phyloP scores from a whole-genome alignment of 441 rosid genomes.

The Raphanus hybrid region DNA sequence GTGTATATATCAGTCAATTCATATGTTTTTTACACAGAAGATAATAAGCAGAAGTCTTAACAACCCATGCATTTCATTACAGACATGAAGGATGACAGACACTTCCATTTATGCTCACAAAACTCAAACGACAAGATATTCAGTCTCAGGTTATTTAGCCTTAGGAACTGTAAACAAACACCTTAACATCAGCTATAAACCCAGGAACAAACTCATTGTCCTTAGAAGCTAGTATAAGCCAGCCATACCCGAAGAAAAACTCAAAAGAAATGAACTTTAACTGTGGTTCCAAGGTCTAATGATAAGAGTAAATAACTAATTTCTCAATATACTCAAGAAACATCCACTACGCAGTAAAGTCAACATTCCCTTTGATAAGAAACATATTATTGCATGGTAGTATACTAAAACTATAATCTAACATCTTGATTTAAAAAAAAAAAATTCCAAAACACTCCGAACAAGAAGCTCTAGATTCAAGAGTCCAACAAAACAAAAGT shows the following conservation, averaged over 20 bases:
- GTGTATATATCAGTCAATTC: slow-evolving; percentile 3
- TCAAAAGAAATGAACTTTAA: neutral
- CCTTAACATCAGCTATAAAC: neutral
- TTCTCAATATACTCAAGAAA: neutral
- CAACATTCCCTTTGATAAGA: slow-evolving; percentile 21
- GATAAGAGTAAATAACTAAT: slow-evolving; percentile 5
- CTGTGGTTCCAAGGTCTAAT: neutral
- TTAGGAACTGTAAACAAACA: neutral
- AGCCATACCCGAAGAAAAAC: neutral
- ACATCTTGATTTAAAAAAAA: neutral
- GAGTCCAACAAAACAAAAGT: neutral
- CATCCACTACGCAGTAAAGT: neutral
- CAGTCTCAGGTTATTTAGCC: neutral
- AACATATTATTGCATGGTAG: neutral
- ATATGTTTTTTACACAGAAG: slow-evolving; percentile 5
- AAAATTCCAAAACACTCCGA: neutral
- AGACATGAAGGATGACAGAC: slow-evolving; percentile 9
- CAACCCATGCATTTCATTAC: too few relatives aligned
- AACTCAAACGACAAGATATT: neutral
- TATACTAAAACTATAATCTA: slow-evolving; percentile 1
- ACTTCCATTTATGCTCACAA: slow-evolving; percentile 7
- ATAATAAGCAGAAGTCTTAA: too few relatives aligned
- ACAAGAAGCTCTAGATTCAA: neutral
- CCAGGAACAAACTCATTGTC: neutral
- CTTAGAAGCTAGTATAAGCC: neutral